Percentiles rank a stretch among this genome's conserved stretches.
Evolutionary conservation across 2,329 filamentous ascomycete genomes (phyloP).

Genomic region (Apiospora marii): DNA sequence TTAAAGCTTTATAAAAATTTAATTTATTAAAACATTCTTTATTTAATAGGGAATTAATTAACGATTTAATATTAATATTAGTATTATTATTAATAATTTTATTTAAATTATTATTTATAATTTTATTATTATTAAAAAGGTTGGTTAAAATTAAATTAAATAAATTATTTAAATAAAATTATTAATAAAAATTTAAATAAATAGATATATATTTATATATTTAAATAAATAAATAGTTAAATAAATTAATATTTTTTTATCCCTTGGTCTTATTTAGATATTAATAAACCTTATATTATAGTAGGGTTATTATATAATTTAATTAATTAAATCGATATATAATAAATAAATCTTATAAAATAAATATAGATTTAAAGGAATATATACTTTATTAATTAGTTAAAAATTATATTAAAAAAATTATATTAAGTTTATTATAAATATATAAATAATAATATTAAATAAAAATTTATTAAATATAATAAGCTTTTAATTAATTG

Average conservation of each 20-base stretch:
- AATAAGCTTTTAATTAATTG: too few species aligned
- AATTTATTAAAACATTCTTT: background rate
- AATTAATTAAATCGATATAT: too few species aligned
- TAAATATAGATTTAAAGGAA: too few species aligned
- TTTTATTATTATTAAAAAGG: background rate
- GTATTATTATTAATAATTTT: background rate
- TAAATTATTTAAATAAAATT: background rate
- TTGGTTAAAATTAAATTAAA: background rate
- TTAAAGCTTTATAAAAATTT: too few species aligned
- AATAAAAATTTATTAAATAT: conserved; percentile 21
- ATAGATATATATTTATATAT: too few species aligned
- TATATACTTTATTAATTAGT: background rate
- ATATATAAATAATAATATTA: conserved; percentile 15
- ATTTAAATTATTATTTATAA: background rate
- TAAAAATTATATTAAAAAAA: background rate
- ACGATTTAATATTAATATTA: background rate
- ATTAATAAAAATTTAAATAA: too few species aligned
- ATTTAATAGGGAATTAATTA: background rate
- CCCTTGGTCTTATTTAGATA: too few species aligned
- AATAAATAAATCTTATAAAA: background rate
- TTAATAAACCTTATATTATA: too few species aligned
- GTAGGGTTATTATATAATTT: too few species aligned
- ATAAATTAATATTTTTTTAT: too few species aligned
- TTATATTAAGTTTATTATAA: background rate
- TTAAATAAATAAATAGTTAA: background rate